phyloP scores from a whole-genome alignment of 306 rosid species.

The Pyrus betulifolia region DNA sequence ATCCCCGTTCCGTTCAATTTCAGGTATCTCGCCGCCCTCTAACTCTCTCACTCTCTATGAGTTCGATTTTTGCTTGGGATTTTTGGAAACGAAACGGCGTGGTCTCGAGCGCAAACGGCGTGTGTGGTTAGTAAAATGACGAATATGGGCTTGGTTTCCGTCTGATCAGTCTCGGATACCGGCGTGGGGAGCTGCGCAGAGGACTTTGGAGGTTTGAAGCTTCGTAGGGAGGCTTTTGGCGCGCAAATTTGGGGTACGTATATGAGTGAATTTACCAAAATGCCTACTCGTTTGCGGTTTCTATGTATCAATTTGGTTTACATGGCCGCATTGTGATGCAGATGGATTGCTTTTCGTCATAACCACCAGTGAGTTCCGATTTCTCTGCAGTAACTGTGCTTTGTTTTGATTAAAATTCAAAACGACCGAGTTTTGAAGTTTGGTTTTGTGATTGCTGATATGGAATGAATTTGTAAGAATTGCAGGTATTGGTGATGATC shows the following conservation, averaged over 20 bases:
- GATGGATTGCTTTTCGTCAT: slow-evolving; percentile 71
- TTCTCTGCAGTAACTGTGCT: background rate
- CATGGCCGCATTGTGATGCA: slow-evolving; percentile 26
- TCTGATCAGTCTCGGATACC: slow-evolving; percentile 68
- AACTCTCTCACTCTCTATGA: background rate
- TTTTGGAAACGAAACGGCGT: background rate
- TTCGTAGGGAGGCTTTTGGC: slow-evolving; percentile 21
- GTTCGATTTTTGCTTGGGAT: background rate
- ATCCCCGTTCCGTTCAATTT: slow-evolving; percentile 35
- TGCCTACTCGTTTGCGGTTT: background rate
- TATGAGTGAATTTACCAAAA: background rate
- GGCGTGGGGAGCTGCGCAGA: slow-evolving; percentile 67
- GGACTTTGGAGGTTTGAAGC: slow-evolving; percentile 51
- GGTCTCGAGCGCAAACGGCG: background rate
- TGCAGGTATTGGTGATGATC: slow-evolving; percentile 53
- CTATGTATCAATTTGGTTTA: background rate
- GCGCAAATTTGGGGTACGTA: slow-evolving; percentile 70
- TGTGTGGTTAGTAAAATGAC: background rate
- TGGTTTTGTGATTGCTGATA: background rate
- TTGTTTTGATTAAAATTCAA: background rate
- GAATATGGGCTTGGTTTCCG: background rate
- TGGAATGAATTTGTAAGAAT: background rate
- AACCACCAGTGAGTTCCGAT: slow-evolving; percentile 64
- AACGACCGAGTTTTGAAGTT: background rate
- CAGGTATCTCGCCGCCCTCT: slow-evolving; percentile 29